Percentiles rank a stretch among this genome's conserved stretches.
Evolutionary conservation across 139 green algal genomes (phyloP).

Genomic region (Coelastrella sp.): DNA sequence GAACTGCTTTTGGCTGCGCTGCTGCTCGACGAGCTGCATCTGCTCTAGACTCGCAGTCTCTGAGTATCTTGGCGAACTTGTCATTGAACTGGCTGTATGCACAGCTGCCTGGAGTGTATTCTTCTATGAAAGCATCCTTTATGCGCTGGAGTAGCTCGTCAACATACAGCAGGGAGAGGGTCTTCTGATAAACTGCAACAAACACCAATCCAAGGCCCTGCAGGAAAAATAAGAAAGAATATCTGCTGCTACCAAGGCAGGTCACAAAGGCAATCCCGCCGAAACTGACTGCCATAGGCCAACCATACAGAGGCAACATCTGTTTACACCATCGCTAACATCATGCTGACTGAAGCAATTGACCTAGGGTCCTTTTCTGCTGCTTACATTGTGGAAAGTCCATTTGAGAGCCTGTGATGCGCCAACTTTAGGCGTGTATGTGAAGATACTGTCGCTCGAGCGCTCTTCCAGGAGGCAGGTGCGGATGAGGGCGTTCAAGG

Average conservation of each 20-base stretch:
- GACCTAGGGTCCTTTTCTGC: too few species aligned
- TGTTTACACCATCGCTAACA: too few species aligned
- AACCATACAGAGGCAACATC: too few species aligned
- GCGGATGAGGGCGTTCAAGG: conserved; percentile 88
- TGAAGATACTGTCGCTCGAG: conserved; percentile 82
- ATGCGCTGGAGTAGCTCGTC: conserved; percentile 85
- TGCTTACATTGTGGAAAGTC: conserved; percentile 93
- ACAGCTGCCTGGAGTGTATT: conserved; percentile 45
- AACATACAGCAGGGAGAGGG: conserved; percentile 93
- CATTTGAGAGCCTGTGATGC: conserved; percentile 94
- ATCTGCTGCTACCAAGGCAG: too few species aligned
- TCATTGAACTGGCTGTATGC: conserved; percentile 54
- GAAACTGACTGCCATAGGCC: too few species aligned
- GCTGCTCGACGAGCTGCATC: conserved; percentile 53
- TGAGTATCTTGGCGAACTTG: conserved; percentile 71
- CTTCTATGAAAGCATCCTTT: conserved; percentile 74
- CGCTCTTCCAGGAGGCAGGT: conserved; percentile 95
- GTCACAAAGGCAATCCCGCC: too few species aligned
- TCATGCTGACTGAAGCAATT: too few species aligned
- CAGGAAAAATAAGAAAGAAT: not conserved
- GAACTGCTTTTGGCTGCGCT: not conserved
- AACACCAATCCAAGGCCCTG: conserved; percentile 96
- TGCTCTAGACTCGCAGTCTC: conserved; percentile 74
- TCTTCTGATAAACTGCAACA: conserved; percentile 96
- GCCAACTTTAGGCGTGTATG: conserved; percentile 79